A percentile compares a stretch with the other conserved stretches of the same genome.
phyloP scores from a whole-genome alignment of 352 stramenopile genomes.

The Phytophthora tentaculata region DNA sequence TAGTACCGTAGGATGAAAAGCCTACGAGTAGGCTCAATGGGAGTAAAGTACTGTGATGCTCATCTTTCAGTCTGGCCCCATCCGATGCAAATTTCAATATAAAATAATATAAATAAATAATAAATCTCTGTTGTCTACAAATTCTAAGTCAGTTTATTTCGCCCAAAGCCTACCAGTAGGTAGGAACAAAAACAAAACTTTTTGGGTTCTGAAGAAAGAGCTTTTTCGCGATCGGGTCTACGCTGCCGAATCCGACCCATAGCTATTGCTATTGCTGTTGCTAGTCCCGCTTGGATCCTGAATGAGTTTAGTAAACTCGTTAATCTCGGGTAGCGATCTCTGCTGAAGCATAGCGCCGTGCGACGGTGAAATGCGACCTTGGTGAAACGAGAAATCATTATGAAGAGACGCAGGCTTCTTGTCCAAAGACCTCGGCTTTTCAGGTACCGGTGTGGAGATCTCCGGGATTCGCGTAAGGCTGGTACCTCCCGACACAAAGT shows the following conservation, averaged over 20 bases:
- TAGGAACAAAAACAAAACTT: too few species aligned
- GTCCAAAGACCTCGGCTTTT: slow-evolving; percentile 6
- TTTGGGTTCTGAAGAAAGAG: too few species aligned
- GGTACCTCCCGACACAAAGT: slow-evolving; percentile 71
- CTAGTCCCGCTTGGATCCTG: slow-evolving; percentile 19
- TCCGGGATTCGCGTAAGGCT: slow-evolving; percentile 36
- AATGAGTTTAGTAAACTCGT: slow-evolving; percentile 77
- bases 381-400: slow-evolving; percentile 67
- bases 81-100: too few species aligned
- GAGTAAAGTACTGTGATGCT: too few species aligned
- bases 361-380: slow-evolving; percentile 61
- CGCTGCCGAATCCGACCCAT: slow-evolving; percentile 28
- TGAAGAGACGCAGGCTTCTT: slow-evolving; percentile 21
- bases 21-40: too few species aligned
- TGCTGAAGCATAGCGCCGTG: slow-evolving; percentile 39
- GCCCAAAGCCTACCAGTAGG: too few species aligned
- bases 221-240: slow-evolving; percentile 12
- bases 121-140: too few species aligned
- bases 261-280: slow-evolving; percentile 22
- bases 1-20: too few species aligned
- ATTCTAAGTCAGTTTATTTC: too few species aligned
- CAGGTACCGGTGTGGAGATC: slow-evolving; percentile 12
- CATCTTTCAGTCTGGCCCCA: too few species aligned
- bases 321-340: slow-evolving; percentile 74
- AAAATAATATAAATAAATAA: too few species aligned